Evolutionary conservation across 1,284 basidiomycete genomes (phyloP), one percentile per base, ranked within the genome.

Genomic region (Puccinia novopanici): DNA sequence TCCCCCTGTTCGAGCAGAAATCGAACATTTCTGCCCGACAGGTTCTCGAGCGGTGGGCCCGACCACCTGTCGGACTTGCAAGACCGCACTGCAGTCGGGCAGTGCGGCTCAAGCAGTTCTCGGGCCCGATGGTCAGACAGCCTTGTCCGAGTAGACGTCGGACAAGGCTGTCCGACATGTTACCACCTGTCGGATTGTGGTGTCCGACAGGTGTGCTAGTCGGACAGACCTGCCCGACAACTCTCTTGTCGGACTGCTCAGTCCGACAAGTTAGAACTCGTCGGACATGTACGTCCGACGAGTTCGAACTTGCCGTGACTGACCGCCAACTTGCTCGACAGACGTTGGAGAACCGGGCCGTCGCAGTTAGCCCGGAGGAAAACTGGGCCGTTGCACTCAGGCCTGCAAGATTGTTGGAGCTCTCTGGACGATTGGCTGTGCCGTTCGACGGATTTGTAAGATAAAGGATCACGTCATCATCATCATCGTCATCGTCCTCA

Each of bases 381-480:
- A 48, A 61, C 61, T 57, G 55, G 24, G 40, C 37, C 63, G 63
- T 67, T 22, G 63, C 63, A 67, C 24, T 48, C 63, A 48, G 40
- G 19, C 37, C 63, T 19, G 17, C 9, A n/a, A 4, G 48, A 40
- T 24, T 67, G 42, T n/a, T 40, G 42, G 42, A 27, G 63, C 42
- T 67, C 15, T 30, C 42, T 27, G 63, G 63, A 48, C 9, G 63
- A 67, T 37, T 27, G 13, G 27, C 68, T 71, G 17, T 24, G 24
- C 17, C 68, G 8, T 9, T 24, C n/a, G 27, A 6, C 17, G 48
- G 30, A 24, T 45, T 48, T 24, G 65, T 40, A 48, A 70, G 61
- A 52, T 76, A 65, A 30, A 76, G 52, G 34, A 67, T 59, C n/a
- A 50, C 65, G 22, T 78, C 75, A 50, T 70, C 75, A 19, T 70